A percentile compares a stretch with the other conserved stretches of the same genome.
Conservation (phyloP, 2,329 filamentous ascomycete species). For the Neonectria faginata region DNA sequence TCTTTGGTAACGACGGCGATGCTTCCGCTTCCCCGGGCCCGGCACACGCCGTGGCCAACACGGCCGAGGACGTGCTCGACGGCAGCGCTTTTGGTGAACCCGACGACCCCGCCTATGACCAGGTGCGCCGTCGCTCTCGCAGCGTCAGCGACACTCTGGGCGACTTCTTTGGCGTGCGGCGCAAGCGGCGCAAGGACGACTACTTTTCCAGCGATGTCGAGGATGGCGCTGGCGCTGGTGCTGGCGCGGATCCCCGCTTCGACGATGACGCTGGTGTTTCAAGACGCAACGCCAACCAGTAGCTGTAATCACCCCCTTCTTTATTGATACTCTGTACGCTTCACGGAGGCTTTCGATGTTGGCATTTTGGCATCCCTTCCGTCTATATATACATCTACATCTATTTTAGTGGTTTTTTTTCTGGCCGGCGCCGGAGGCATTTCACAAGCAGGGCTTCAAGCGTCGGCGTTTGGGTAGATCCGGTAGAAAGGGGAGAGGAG, state of each 20-base stretch:
- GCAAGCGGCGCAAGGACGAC: conserved; percentile 47
- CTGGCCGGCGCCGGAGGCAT: conserved; percentile 39
- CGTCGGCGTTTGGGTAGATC: conserved; percentile 46
- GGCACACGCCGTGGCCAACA: conserved; percentile 36
- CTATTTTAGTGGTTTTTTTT: conserved; percentile 31
- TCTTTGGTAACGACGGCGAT: conserved; percentile 60
- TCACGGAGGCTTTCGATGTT: conserved; percentile 33
- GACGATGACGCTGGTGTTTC: conserved; percentile 18
- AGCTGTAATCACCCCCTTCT: conserved; percentile 29
- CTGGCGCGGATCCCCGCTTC: conserved; percentile 18
- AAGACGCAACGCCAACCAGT: conserved; percentile 18
- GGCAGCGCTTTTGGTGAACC: conserved; percentile 36
- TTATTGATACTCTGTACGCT: conserved; percentile 32
- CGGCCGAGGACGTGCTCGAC: conserved; percentile 44
- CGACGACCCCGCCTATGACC: conserved; percentile 27
- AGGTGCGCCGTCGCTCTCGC: conserved; percentile 49
- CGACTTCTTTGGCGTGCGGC: conserved; percentile 53
- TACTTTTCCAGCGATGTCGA: conserved; percentile 39
- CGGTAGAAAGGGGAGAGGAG: conserved; percentile 22
- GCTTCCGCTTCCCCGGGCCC: conserved; percentile 30
- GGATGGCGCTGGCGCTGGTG: conserved; percentile 30
- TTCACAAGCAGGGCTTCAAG: conserved; percentile 39
- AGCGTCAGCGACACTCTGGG: conserved; percentile 58
- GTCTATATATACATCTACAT: conserved; percentile 16
- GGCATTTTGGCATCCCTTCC: background rate